Base-by-base conservation (phyloP, 163 green algal genomes). In the Volvox carteri region DNA sequence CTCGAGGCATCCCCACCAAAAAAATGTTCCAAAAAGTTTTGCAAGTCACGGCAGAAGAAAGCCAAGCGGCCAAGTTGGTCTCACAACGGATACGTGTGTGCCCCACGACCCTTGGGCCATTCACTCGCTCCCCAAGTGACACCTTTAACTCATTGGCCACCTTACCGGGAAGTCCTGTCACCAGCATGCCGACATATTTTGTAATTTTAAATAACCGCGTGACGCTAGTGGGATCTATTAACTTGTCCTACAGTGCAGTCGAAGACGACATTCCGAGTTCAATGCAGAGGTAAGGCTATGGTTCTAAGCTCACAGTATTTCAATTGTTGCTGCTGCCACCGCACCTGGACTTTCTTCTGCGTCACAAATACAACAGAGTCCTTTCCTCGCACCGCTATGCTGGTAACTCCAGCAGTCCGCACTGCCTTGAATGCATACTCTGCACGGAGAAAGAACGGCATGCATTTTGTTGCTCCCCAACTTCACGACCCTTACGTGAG, bases 341-440 rank as follows among this genome's bases (percentile, higher is more conserved):
- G 30, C 50, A 97, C 96, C 90, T 96, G 96, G 11, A 99, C 96
- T 87, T 99, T 99, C 91, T 98, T 98, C 92, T 99, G 98, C 19
- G 98, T 99, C 0, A 99, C 97, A 39, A 99, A 95, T 35, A 95
- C 96, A 0, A 99, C 97, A 76, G 86, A 96, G 92, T 99, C 98
- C n/a, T 96, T 97, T 28, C 98, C 98, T 0, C 97, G 93, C 28
- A 99, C 95, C 5, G 92, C 98, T 50, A 99, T 98, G 73, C 94
- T 97, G 0, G 97, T 99, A 35, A 98, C 92, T 5, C 98, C 98
- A 4, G 88, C 92, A 18, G 96, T 94, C 79, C 99, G 98, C 16
- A 98, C 97, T n/a, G 98, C 97, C 87, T 99, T 99, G 94, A 99
- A 99, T 0, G 98, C 98, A 95, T 99, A 99, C 91, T 99, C 98